phyloP scores from a whole-genome alignment of 768 basidiomycete species.

The Mycena vitilis region DNA sequence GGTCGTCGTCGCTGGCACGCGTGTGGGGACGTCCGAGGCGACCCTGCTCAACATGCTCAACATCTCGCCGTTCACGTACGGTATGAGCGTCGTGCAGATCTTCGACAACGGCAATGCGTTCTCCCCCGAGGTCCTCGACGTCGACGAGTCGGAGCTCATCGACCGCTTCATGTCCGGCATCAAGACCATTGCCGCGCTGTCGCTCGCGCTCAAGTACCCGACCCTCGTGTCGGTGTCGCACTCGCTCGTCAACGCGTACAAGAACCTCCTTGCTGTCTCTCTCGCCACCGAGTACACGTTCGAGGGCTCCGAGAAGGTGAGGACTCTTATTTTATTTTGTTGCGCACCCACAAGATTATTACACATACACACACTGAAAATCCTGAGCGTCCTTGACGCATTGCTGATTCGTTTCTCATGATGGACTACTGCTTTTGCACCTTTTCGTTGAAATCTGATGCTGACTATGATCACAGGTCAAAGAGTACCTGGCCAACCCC shows the following conservation, averaged over 20 bases:
- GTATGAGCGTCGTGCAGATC: conserved; percentile 98
- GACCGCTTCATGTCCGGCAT: conserved; percentile 93
- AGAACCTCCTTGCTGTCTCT: conserved; percentile 93
- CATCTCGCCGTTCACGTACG: conserved; percentile 99
- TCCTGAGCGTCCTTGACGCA: conserved; percentile 71
- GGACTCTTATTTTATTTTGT: conserved; percentile 42
- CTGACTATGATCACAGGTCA: conserved; percentile 67
- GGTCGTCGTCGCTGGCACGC: conserved; percentile 91
- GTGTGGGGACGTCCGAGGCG: conserved; percentile 97
- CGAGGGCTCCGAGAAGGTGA: conserved; percentile 92
- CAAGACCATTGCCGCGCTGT: conserved; percentile 96
- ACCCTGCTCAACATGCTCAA: conserved; percentile 99
- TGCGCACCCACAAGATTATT: conserved; percentile 47
- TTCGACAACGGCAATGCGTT: conserved; percentile 95
- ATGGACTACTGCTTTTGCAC: conserved; percentile 36
- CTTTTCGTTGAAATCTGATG: conserved; percentile 6
- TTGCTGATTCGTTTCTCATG: conserved; percentile 50
- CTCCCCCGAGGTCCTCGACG: conserved; percentile 89
- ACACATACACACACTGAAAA: conserved; percentile 81
- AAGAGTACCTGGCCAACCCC: conserved; percentile 97
- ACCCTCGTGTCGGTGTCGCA: conserved; percentile 94
- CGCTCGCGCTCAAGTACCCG: conserved; percentile 95
- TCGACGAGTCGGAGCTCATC: conserved; percentile 91
- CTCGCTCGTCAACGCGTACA: conserved; percentile 98
- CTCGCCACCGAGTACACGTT: conserved; percentile 94